Evolutionary conservation across 805 yeast genomes (phyloP), one percentile per base, ranked within the genome.

Genomic region (Candida yuanshanica): DNA sequence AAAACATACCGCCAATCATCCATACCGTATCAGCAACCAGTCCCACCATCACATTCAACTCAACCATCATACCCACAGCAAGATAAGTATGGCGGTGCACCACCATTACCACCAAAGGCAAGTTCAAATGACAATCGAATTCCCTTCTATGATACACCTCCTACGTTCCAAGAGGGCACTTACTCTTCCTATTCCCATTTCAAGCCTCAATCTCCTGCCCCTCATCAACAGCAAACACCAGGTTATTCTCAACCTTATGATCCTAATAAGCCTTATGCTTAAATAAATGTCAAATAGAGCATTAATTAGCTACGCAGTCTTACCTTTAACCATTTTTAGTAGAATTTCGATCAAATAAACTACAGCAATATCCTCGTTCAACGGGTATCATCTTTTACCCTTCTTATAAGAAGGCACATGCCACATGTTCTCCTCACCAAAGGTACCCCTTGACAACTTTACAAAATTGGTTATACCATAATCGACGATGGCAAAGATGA

Each of bases 401-500:
- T 37, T 43, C 16, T n/a, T n/a, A n/a, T 14, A 32, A 7, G 36
- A 12, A 14, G 48, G 44, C 7, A 45, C 34, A 40, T 39, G 25
- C 48, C 48, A 45, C 36, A 45, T 31, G 11, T 42, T 32, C 11
- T 45, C 48, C 12, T 31, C 21, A 2, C 39, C 36, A 36, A 45
- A 45, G 8, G 33, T 13, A 12, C 48, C 45, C 32, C 43, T 43
- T 12, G 46, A 23, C 12, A 43, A 9, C 20, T 37, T 39, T 5
- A 43, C 38, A 14, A 43, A 86, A 53, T 81, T 83, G 14, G 86
- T 72, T 5, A 86, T 68, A 0, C 96, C 95, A 50, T 76, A 70
- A 55, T 85, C 93, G 6, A 87, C 76, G 1, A 82, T 66, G 0
- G 95, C 95, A n/a, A 67, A 33, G 4, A 86, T 60, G 6, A 82